phyloP scores from a whole-genome alignment of 345 rosid species.

The Citrus australasica region DNA sequence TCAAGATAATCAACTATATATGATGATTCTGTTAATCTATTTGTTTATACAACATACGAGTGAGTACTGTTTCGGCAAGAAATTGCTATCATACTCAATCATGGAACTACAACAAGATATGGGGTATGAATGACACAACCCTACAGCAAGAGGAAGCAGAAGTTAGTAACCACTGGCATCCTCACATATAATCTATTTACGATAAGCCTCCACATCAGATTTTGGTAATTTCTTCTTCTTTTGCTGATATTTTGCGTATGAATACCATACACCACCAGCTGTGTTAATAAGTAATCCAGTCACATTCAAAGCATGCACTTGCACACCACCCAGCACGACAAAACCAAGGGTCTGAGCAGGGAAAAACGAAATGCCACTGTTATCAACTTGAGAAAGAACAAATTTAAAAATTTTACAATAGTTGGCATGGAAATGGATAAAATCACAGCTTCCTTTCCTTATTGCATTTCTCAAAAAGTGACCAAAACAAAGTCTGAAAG shows the following conservation, averaged over 20 bases:
- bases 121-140: not conserved
- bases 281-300: slow-evolving; percentile 85
- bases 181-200: slow-evolving; percentile 28
- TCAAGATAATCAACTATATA: not conserved
- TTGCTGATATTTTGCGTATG: slow-evolving; percentile 76
- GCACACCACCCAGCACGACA: slow-evolving; percentile 84
- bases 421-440: not conserved
- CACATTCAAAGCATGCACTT: slow-evolving; percentile 82
- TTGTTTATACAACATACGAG: not conserved
- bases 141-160: not conserved
- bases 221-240: slow-evolving; percentile 60
- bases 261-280: slow-evolving; percentile 95
- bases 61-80: not conserved
- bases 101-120: not conserved
- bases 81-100: not conserved
- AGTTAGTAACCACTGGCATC: not conserved
- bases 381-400: not conserved
- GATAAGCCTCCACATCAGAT: slow-evolving; percentile 66
- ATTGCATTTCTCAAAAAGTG: not conserved
- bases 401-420: not conserved
- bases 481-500: not conserved
- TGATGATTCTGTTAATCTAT: not conserved
- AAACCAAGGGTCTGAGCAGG: slow-evolving; percentile 76
- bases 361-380: not conserved
- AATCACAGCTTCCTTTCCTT: not conserved